Conservation (phyloP, 371 early-diverging fungal species). For the Entomophthora muscae region DNA sequence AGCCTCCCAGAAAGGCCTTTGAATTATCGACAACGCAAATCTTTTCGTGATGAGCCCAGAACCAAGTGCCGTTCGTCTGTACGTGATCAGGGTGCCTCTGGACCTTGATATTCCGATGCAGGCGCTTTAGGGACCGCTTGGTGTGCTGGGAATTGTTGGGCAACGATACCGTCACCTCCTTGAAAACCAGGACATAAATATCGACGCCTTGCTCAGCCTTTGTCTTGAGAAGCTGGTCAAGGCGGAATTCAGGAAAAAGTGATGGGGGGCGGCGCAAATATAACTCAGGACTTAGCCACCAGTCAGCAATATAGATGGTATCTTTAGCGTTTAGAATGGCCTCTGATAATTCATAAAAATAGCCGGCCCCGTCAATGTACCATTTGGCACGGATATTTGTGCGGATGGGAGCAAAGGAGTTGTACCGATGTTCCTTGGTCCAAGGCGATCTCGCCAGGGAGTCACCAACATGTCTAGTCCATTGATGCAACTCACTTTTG, state of each 20-base stretch:
- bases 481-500: slow-evolving; percentile 39
- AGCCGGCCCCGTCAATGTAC: slow-evolving; percentile 71
- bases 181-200: slow-evolving; percentile 80
- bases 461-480: slow-evolving; percentile 34
- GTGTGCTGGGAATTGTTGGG: slow-evolving; percentile 71
- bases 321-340: slow-evolving; percentile 55
- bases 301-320: slow-evolving; percentile 73
- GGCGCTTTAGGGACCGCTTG: slow-evolving; percentile 48
- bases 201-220: slow-evolving; percentile 78
- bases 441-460: slow-evolving; percentile 47
- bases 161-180: slow-evolving; percentile 69
- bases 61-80: slow-evolving; percentile 42
- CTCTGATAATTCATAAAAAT: slow-evolving; percentile 63
- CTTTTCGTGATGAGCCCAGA: slow-evolving; percentile 67
- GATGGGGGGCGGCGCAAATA: slow-evolving; percentile 63
- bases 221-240: slow-evolving; percentile 64
- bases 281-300: slow-evolving; percentile 81
- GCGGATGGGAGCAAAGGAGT: slow-evolving; percentile 69
- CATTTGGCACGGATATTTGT: slow-evolving; percentile 41
- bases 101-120: slow-evolving; percentile 69
- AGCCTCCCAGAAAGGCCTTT: slow-evolving; percentile 76
- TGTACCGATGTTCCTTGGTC: slow-evolving; percentile 44
- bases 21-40: slow-evolving; percentile 67
- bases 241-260: slow-evolving; percentile 51
- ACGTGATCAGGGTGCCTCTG: slow-evolving; percentile 73